Evolutionary conservation across 495 filamentous ascomycete species (phyloP).

Genomic region (Penicillium longicatenatum): DNA sequence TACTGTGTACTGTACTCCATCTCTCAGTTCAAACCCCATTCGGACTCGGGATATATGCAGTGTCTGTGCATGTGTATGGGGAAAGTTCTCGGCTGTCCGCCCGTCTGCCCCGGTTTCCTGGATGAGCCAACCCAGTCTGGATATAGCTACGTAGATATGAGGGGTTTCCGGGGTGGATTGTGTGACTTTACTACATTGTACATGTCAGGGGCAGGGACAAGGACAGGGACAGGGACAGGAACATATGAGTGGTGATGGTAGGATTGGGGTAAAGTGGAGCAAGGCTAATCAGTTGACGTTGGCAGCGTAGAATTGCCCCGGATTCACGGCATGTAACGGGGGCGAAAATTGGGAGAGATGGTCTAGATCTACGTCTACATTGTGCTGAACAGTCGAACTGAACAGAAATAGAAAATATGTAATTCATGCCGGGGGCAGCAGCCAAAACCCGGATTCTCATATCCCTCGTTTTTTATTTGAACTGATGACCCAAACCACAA

Average conservation of each 20-base stretch:
- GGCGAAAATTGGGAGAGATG: neutral
- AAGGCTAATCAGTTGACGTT: no score
- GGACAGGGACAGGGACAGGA: neutral
- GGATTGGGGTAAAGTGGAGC: neutral
- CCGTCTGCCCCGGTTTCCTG: neutral
- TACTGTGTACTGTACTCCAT: neutral
- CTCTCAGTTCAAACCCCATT: neutral
- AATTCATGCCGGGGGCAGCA: constrained; percentile 32
- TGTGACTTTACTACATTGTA: neutral
- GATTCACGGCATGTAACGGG: neutral
- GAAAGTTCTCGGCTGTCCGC: neutral
- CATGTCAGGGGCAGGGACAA: neutral
- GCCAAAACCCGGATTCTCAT: constrained; percentile 35
- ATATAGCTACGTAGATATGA: neutral
- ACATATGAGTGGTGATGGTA: neutral
- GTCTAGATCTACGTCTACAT: constrained; percentile 7
- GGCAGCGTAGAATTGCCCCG: neutral
- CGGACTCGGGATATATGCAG: neutral
- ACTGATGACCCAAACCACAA: constrained; percentile 28
- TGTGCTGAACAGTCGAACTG: neutral
- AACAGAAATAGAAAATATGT: constrained; percentile 24
- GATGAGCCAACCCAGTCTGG: neutral
- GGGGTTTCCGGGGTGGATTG: neutral
- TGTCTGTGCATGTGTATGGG: neutral
- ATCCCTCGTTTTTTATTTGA: constrained; percentile 29